Evolutionary conservation across 2,329 filamentous ascomycete genomes (phyloP), one percentile per base, ranked within the genome.

Genomic region (Cytospora chrysosperma): DNA sequence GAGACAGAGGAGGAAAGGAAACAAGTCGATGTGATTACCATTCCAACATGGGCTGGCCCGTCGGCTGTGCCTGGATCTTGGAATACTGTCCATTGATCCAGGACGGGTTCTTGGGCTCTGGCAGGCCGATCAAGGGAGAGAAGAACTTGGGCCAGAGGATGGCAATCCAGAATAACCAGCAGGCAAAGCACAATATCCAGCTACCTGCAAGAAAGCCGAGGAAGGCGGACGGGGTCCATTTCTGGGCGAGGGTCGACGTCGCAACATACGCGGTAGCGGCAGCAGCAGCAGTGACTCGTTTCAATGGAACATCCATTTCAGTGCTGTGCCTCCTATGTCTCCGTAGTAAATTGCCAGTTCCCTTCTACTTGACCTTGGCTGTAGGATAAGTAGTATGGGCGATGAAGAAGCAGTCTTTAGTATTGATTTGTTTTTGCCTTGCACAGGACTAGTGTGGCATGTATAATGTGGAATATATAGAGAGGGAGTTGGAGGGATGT

Each of bases 61-160:
- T 79, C 4, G 78, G 73, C 51, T 78, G 68, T 0, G 65, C 67
- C 17, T 70, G 43, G 27, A 85, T 81, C 59, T 68, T 73, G 28
- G 67, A 62, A 28, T 75, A 80, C 53, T 85, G 82, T n/a, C 83
- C 83, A 63, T 79, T 75, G 30, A 80, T 73, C 72, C 76, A 84
- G 47, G 79, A 78, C 51, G 74, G 75, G 21, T 72, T 75, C 2
- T 69, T 66, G 0, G 81, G 81, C 50, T 77, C 76, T 2, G 83
- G 83, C 7, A 85, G 72, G 56, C 76, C 73, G 19, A 79, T 75
- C 62, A 85, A 72, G 2, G 82, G 81, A 24, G 83, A 85, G 67
- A 83, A 75, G 67, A 77, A 71, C 30, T 78, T 76, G 19, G 82
- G 82, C 68, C 80, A 85, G 34, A 85, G 70, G 49, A 83, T 72